Conservation (phyloP, 345 rosid genomes). For the Microthlaspi erraticum region DNA sequence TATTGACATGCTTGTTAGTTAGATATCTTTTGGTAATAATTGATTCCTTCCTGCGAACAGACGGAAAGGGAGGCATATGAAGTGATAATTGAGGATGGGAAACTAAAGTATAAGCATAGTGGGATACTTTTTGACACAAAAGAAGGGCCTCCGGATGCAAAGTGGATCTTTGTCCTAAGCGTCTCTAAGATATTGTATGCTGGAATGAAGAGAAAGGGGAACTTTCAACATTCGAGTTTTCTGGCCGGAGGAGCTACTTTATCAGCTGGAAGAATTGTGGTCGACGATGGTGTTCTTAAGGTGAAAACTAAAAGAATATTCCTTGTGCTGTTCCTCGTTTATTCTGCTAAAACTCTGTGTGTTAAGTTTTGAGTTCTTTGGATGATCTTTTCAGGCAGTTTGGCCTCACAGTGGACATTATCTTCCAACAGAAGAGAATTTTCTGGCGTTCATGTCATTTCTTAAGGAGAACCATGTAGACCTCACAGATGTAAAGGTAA, state of each 20-base stretch:
- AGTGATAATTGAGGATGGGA: constrained; percentile 60
- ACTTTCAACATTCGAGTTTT: constrained; percentile 92
- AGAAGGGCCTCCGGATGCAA: constrained; percentile 61
- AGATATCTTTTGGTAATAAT: neutral
- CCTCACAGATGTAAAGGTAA: constrained; percentile 58
- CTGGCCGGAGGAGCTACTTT: constrained; percentile 91
- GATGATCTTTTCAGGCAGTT: constrained; percentile 58
- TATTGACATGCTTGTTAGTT: neutral
- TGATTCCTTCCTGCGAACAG: constrained; percentile 45
- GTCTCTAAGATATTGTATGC: constrained; percentile 69
- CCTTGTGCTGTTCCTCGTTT: neutral
- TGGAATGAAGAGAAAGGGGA: constrained; percentile 78
- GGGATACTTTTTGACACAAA: constrained; percentile 63
- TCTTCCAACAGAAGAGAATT: constrained; percentile 95
- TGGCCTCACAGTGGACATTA: constrained; percentile 99
- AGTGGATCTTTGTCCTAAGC: constrained; percentile 95
- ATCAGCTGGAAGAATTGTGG: constrained; percentile 84
- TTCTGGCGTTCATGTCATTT: constrained; percentile 71
- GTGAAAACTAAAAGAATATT: constrained; percentile 40
- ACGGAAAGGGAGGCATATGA: constrained; percentile 68
- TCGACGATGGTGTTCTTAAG: constrained; percentile 66
- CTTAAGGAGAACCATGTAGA: constrained; percentile 73
- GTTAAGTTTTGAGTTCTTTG: constrained; percentile 34
- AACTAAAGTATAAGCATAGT: constrained; percentile 60
- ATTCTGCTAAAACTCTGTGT: constrained; percentile 1